Base-by-base conservation (phyloP, 2,329 filamentous ascomycete genomes). In the Catunica adiposa region DNA sequence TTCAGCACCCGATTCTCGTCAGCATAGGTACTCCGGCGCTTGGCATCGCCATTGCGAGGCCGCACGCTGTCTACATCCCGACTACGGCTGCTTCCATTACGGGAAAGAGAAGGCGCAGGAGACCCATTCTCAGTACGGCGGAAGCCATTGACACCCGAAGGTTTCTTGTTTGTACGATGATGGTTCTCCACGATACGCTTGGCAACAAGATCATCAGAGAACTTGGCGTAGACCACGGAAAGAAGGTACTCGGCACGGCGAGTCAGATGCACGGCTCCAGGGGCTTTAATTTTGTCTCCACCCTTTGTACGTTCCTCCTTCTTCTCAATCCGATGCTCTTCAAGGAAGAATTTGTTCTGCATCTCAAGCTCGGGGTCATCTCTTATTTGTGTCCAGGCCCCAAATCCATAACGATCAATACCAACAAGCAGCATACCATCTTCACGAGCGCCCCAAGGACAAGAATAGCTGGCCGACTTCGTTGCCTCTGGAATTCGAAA, bases 271-370 rank as follows among this genome's bases (percentile, higher is more conserved):
- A 98, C 92, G 22, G 92, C 90, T n/a, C 92, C 92, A 3, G 92
- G 92, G 2, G 90, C 94, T 64, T 94, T 94, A 37, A 86, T 86
- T 59, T 83, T 82, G 56, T 83, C 84, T 17, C 87, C 83, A 15
- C 73, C 79, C 63, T 88, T 87, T 64, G 75, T 85, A 37, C 92
- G 84, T 67, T 96, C 89, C 63, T 92, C 89, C 67, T 97, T 97
- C 71, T 94, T 92, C 67, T 94, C 92, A 17, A 97, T 90, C n/a
- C 90, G 85, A 67, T 97, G 89, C 68, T 98, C 94, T 66, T 98
- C 92, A 1, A 98, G 72, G 71, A 94, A 98, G 66, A 97, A 86
- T 65, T 96, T 97, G 63, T 95, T 89, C 1, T 74, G 72, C 71
- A 98, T 82, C 7, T 82, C 85, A 22, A 98, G 78, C 31, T 96